These are phyloP conservation scores for Penicillium cosmopolitanum DNA, from an alignment of 495 filamentous ascomycete species.

Conservation along the genomic window DNA sequence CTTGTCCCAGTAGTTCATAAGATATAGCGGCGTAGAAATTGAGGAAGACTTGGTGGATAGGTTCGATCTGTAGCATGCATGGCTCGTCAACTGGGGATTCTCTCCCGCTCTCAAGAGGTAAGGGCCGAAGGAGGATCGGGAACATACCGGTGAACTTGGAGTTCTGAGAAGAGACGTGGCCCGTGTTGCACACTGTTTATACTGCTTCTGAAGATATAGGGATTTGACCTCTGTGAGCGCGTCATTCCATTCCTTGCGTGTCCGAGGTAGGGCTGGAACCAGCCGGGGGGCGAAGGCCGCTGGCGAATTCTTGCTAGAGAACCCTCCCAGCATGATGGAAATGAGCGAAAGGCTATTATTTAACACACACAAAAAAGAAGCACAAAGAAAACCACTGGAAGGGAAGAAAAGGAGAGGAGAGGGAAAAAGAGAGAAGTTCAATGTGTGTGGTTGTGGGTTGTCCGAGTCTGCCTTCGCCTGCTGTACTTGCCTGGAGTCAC, in stretches of 20 bases:
- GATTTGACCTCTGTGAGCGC: constrained; percentile 39
- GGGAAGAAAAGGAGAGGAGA: too few relatives aligned
- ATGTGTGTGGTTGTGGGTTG: too few relatives aligned
- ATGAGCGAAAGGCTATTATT: neutral
- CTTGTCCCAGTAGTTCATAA: constrained; percentile 45
- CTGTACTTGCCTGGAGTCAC: too few relatives aligned
- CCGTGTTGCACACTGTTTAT: constrained; percentile 49
- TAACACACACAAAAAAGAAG: too few relatives aligned
- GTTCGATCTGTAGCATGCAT: constrained; percentile 37
- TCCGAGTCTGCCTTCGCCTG: too few relatives aligned
- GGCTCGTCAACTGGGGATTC: neutral
- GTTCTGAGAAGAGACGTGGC: constrained; percentile 34
- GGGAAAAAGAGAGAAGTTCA: too few relatives aligned
- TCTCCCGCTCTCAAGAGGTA: neutral
- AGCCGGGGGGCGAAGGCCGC: constrained; percentile 23
- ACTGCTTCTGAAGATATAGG: constrained; percentile 44
- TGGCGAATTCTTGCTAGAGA: constrained; percentile 22
- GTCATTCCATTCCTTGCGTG: constrained; percentile 37
- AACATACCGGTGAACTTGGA: constrained; percentile 34
- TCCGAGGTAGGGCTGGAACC: constrained; percentile 15
- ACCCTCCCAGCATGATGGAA: constrained; percentile 24
- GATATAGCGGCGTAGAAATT: constrained; percentile 51
- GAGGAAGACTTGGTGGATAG: constrained; percentile 43
- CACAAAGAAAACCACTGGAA: too few relatives aligned
- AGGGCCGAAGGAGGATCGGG: neutral